Conservation (phyloP, 1,284 basidiomycete species). For the Sanghuangporus weigelae region DNA sequence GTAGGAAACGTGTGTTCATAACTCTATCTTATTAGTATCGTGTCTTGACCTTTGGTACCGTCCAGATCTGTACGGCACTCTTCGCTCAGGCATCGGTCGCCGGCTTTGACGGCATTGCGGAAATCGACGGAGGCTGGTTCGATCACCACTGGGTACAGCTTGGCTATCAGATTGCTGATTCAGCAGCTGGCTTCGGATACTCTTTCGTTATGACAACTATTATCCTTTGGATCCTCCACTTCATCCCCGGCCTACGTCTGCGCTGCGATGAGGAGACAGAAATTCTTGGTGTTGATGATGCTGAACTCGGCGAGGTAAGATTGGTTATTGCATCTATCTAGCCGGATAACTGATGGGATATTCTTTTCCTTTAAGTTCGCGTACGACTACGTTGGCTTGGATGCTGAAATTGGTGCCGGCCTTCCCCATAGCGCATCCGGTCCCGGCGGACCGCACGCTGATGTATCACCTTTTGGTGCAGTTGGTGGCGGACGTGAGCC, state of each 20-base stretch:
- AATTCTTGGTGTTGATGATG: slow-evolving; percentile 90
- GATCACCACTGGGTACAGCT: slow-evolving; percentile 83
- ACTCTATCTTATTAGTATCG: background rate
- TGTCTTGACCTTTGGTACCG: slow-evolving; percentile 17
- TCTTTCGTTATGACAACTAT: slow-evolving; percentile 83
- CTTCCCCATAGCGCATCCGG: slow-evolving; percentile 8
- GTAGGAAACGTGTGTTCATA: slow-evolving; percentile 59
- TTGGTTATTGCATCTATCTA: slow-evolving; percentile 15
- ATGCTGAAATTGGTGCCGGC: slow-evolving; percentile 41
- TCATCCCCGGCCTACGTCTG: slow-evolving; percentile 80
- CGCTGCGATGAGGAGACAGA: slow-evolving; percentile 81
- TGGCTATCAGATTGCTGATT: slow-evolving; percentile 85
- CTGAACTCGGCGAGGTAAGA: slow-evolving; percentile 77
- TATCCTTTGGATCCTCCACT: slow-evolving; percentile 92
- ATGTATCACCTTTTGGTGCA: slow-evolving; percentile 20
- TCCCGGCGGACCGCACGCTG: slow-evolving; percentile 19
- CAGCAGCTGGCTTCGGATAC: slow-evolving; percentile 66
- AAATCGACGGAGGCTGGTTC: slow-evolving; percentile 85
- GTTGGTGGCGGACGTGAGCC: slow-evolving; percentile 23
- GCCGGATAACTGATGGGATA: background rate
- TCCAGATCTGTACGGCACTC: slow-evolving; percentile 70
- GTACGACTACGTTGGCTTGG: slow-evolving; percentile 84
- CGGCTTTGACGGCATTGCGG: slow-evolving; percentile 72
- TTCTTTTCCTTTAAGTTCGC: slow-evolving; percentile 42
- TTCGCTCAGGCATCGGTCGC: slow-evolving; percentile 89